Base-by-base conservation (phyloP, 192 early-diverging fungal genomes). In the Podila clonocystis region DNA sequence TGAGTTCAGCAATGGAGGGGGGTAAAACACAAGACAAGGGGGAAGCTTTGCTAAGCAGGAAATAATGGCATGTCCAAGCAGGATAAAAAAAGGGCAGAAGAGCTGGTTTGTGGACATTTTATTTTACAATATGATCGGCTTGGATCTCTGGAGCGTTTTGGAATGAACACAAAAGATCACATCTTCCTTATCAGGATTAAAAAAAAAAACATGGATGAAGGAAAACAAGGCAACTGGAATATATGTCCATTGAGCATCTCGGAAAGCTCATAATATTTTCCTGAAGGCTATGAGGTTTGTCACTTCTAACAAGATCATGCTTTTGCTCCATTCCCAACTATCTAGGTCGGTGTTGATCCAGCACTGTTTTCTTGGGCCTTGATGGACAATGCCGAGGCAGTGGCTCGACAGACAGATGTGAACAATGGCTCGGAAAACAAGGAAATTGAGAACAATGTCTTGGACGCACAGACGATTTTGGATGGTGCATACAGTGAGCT, bases 311-410 rank as follows among this genome's bases (percentile, higher is more conserved):
- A 45, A 15, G 41, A 15, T 45, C 41, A 45, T 45, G 41, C 15
- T 15, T 45, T 5, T 28, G 29, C 24, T 57, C 50, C 19, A 19
- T 41, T 4, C 29, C 57, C 38, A 70, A 24, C 49, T 31, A 26
- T 13, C 20, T 64, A 77, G 70, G 73, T 74, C 57, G 85, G 85
- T 45, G 74, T 87, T 17, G 82, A 85, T 73, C 65, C 74, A 38
- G 89, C 89, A 5, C 66, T 85, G 20, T 90, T 90, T 67, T 87
- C 86, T 26, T 90, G 89, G 89, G 87, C 86, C 22, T 67, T 90
- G 41, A 90, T 90, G 89, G 82, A 90, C 50, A 90, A 90, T 65
- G 87, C 87, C 13, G 89, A 87, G 24, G 74, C 30, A 24, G 82
- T 85, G 29, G 87, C 87, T 7, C 77, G 77, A 12, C 31, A 69